Conservation (phyloP, 2,329 filamentous ascomycete genomes). For the Arthrobotrys musiformis region DNA sequence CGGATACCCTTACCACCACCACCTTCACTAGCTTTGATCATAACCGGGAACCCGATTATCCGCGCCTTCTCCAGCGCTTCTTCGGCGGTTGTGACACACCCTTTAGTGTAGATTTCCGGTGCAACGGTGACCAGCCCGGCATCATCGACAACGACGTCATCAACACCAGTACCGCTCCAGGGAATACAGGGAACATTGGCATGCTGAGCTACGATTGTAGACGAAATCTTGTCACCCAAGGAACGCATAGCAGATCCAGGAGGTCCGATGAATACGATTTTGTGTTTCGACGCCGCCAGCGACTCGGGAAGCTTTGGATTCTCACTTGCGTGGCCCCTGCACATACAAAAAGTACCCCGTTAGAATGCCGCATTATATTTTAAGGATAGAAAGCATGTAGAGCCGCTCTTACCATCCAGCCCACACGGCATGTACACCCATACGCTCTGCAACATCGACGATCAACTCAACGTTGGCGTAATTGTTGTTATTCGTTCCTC, state of each 20-base stretch:
- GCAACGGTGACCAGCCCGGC: constrained; percentile 91
- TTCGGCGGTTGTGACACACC: constrained; percentile 88
- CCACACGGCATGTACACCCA: constrained; percentile 98
- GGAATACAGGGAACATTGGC: constrained; percentile 96
- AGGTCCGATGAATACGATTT: constrained; percentile 98
- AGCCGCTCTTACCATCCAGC: constrained; percentile 82
- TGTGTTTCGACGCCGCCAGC: constrained; percentile 93
- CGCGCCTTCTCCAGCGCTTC: constrained; percentile 88
- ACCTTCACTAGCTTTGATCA: constrained; percentile 99
- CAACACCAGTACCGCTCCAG: constrained; percentile 96
- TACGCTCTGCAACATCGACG: constrained; percentile 97
- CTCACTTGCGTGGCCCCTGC: constrained; percentile 94
- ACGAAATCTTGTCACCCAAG: constrained; percentile 98
- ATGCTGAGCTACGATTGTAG: constrained; percentile 98
- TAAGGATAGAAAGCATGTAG: neutral
- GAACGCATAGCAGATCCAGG: constrained; percentile 99
- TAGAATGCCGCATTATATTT: constrained; percentile 1
- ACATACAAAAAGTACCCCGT: neutral
- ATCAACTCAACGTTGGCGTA: constrained; percentile 99
- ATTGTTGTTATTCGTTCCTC: constrained; percentile 99
- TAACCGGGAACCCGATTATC: constrained; percentile 96
- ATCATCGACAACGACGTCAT: constrained; percentile 75
- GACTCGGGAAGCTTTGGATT: constrained; percentile 98
- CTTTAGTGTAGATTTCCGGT: constrained; percentile 85
- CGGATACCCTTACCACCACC: constrained; percentile 99